A percentile compares a stretch with the other conserved stretches of the same genome.
Conservation (phyloP, 768 basidiomycete species). For the Boletus coccyginus region DNA sequence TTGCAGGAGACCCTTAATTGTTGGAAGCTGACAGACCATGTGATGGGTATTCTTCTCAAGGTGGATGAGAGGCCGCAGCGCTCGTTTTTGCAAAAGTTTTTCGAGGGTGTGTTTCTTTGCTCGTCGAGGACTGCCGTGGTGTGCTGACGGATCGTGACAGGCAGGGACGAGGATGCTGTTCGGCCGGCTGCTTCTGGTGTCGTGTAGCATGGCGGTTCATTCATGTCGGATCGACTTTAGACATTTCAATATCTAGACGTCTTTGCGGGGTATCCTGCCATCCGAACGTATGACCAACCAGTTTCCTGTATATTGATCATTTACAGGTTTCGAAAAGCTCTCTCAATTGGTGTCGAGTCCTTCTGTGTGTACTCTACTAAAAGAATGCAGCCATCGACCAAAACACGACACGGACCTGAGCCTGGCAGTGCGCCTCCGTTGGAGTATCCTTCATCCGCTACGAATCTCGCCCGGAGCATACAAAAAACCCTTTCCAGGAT, state of each 20-base stretch:
- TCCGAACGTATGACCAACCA: neutral
- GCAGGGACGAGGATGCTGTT: constrained; percentile 72
- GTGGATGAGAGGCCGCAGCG: constrained; percentile 43
- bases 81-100: constrained; percentile 82
- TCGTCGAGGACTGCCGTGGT: neutral
- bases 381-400: neutral
- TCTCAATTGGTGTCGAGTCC: no score
- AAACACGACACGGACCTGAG: neutral
- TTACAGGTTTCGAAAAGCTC: neutral
- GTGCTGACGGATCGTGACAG: constrained; percentile 33
- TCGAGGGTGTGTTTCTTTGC: constrained; percentile 56
- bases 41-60: constrained; percentile 66
- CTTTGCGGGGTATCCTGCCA: neutral
- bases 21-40: constrained; percentile 88
- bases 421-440: neutral
- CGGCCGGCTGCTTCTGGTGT: constrained; percentile 61
- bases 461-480: no score
- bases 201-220: constrained; percentile 15
- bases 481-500: no score
- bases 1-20: constrained; percentile 93
- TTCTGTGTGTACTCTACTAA: neutral
- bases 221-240: constrained; percentile 1
- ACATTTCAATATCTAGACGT: constrained; percentile 5
- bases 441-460: no score
- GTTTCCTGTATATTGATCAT: neutral